Percentiles rank a stretch among this genome's conserved stretches.
Evolutionary conservation across 2,329 filamentous ascomycete genomes (phyloP).

Genomic region (Fusarium sp.): DNA sequence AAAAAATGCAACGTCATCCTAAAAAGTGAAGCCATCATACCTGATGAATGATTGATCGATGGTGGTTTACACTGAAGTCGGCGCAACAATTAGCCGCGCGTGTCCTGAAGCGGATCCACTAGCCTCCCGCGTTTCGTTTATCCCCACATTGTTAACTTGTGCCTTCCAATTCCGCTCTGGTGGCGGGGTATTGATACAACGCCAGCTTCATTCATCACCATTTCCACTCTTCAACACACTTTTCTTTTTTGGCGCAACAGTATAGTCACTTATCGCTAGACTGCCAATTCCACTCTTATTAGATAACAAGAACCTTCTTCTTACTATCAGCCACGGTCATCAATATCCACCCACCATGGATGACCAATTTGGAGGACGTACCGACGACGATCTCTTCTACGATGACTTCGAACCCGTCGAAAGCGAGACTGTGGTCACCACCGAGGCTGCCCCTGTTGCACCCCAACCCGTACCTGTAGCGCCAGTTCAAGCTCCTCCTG

Average conservation of each 20-base stretch:
- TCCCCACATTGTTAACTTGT: constrained; percentile 25
- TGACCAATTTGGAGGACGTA: constrained; percentile 71
- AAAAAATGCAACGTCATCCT: no score
- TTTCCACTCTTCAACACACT: neutral
- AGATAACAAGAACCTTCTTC: neutral
- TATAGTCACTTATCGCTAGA: neutral
- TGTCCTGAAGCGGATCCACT: constrained; percentile 9
- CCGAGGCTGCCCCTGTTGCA: constrained; percentile 35
- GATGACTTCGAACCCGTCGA: constrained; percentile 72
- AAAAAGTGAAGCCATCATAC: no score
- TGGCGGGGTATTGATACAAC: constrained; percentile 43
- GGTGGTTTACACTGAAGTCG: neutral
- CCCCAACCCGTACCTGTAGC: constrained; percentile 28
- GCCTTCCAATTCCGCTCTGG: constrained; percentile 19
- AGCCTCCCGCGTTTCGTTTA: neutral
- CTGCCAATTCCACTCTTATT: constrained; percentile 4
- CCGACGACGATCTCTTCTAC: constrained; percentile 73
- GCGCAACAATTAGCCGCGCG: constrained; percentile 16
- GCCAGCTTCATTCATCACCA: constrained; percentile 16
- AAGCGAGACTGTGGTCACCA: constrained; percentile 50
- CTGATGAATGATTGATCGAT: no score
- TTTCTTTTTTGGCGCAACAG: neutral
- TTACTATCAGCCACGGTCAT: neutral
- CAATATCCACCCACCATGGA: constrained; percentile 60
- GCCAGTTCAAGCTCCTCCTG: neutral